Base-by-base conservation (phyloP, 768 basidiomycete species). In the Serendipita sp. region DNA sequence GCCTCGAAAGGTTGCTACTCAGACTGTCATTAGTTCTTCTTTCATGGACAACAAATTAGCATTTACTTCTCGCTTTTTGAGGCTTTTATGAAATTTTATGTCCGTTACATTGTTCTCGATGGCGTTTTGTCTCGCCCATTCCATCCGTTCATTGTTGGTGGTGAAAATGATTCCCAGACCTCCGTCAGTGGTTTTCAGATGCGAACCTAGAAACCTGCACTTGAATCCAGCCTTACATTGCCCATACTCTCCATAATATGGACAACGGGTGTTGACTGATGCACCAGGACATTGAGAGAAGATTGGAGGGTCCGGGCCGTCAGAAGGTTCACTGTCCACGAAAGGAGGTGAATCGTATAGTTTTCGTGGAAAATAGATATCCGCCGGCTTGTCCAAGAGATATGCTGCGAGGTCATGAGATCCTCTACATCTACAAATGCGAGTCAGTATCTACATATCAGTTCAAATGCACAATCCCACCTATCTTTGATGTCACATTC, bases 161-260 rank as follows among this genome's bases (percentile, higher is more conserved):
- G 79, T 66, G 0, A 86, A 70, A 30, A 73, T 72, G 15, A 81
- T 68, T 1, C 81, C 83, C 13, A 76, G 74, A 15, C 78, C 78
- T 36, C 79, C 76, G 41, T 75, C 34, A 32, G n/a, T 32, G n/a
- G 48, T 74, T 16, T 71, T 74, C 10, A 86, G 75, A 73, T 99
- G 95, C 2, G 82, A 85, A 11, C 87, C 86, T 3, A 96, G 80
- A 74, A 88, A 96, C 1, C 96, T 84, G 72, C 96, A 99, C 73
- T 92, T 91, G 73, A 89, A 85, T 10, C 93, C 96, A 69, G 82
- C 83, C 63, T 82, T 81, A 75, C 92, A 96, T 68, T 84, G 81
- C 1, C 91, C 92, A 16, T 79, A 78, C 67, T 83, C 82, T 15
- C 76, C 74, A 69, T 81, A 89, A 1, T 86, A 76, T 0, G 90